phyloP scores from a whole-genome alignment of 257 asterid genomes.

The Forsythia suspensa region DNA sequence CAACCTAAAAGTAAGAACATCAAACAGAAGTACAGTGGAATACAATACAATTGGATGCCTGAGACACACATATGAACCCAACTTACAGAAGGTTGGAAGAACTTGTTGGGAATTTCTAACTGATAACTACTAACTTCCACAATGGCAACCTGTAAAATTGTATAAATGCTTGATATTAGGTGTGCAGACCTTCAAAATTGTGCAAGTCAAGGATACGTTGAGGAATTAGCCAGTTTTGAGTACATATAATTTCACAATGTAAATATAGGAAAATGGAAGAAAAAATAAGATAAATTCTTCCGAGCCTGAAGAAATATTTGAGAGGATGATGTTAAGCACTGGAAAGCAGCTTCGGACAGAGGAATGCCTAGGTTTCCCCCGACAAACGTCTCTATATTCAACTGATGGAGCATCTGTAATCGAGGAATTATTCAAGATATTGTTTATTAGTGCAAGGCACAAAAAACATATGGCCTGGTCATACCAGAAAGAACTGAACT shows the following conservation, averaged over 20 bases:
- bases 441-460: not conserved
- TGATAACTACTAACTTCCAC: constrained; percentile 55
- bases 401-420: constrained; percentile 31
- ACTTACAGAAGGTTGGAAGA: constrained; percentile 37
- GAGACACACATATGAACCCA: not conserved
- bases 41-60: not conserved
- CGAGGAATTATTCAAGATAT: not conserved
- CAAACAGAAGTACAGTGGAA: not conserved
- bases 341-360: constrained; percentile 39
- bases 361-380: constrained; percentile 50
- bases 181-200: not conserved
- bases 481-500: not conserved
- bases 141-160: constrained; percentile 31
- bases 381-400: constrained; percentile 30
- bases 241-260: not conserved
- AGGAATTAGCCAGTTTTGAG: not conserved
- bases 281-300: not conserved
- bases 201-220: not conserved
- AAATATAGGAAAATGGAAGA: not conserved
- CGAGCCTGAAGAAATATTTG: constrained; percentile 33
- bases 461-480: not conserved
- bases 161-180: not conserved
- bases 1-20: constrained; percentile 23
- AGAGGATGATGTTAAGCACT: constrained; percentile 31
- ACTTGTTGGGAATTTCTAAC: constrained; percentile 41